phyloP scores from a whole-genome alignment of 768 basidiomycete genomes.

The Tulasnella sp. region DNA sequence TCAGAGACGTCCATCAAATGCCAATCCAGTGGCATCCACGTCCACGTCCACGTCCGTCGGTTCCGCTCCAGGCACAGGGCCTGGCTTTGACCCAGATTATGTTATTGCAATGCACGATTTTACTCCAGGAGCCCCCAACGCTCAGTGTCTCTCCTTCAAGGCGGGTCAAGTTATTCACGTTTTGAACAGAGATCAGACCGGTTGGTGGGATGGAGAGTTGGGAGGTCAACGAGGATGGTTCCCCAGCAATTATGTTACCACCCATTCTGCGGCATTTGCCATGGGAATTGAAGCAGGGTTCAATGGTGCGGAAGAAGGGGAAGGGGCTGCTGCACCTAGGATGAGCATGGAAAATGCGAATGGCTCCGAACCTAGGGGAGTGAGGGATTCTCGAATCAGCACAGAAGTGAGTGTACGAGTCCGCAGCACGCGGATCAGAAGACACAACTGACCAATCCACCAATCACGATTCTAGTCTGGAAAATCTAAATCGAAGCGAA shows the following conservation, averaged over 20 bases:
- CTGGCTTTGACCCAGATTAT: slow-evolving; percentile 47
- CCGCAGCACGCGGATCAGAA: too few species aligned
- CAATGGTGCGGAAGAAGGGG: neutral
- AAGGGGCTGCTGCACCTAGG: neutral
- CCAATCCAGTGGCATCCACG: too few species aligned
- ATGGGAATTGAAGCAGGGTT: slow-evolving; percentile 9
- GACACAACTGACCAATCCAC: too few species aligned
- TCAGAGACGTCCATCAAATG: too few species aligned
- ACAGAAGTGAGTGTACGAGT: too few species aligned
- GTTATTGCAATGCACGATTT: slow-evolving; percentile 93
- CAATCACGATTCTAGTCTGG: too few species aligned
- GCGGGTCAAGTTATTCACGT: slow-evolving; percentile 88
- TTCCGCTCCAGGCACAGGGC: too few species aligned
- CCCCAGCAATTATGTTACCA: slow-evolving; percentile 74
- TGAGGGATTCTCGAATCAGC: too few species aligned
- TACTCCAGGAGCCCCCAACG: slow-evolving; percentile 49
- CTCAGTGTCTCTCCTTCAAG: slow-evolving; percentile 76
- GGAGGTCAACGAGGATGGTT: slow-evolving; percentile 91
- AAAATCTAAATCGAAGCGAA: too few species aligned
- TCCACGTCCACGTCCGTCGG: too few species aligned
- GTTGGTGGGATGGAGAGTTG: slow-evolving; percentile 98
- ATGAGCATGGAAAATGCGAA: too few species aligned
- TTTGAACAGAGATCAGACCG: slow-evolving; percentile 71
- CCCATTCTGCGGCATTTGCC: slow-evolving; percentile 18
- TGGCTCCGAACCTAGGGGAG: too few species aligned